These are phyloP conservation scores for Raphanus sativus DNA, from an alignment of 345 rosid species.

Conservation along the genomic window DNA sequence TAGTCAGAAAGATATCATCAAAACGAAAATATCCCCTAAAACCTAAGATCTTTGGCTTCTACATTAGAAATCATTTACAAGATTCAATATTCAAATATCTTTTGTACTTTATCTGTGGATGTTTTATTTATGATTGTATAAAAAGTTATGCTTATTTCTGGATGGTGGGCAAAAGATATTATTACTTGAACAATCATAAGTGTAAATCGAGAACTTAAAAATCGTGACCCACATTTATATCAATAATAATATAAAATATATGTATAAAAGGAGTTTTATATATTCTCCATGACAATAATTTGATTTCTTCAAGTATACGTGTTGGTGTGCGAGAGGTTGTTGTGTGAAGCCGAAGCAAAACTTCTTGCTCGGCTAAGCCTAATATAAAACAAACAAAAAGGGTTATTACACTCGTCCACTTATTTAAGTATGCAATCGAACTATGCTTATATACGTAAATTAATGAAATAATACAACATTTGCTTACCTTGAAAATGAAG, in stretches of 20 bases:
- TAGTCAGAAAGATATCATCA: background rate
- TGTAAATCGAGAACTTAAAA: constrained; percentile 30
- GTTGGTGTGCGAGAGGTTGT: constrained; percentile 55
- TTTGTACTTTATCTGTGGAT: constrained; percentile 38
- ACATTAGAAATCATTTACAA: constrained; percentile 4
- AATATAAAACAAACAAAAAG: constrained; percentile 41
- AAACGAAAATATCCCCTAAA: background rate
- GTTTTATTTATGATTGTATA: constrained; percentile 26
- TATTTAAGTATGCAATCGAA: constrained; percentile 19
- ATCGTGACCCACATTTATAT: constrained; percentile 45
- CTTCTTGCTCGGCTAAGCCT: constrained; percentile 51
- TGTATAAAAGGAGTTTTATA: constrained; percentile 20
- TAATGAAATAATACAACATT: constrained; percentile 15
- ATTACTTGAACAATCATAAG: constrained; percentile 21
- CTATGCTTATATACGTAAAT: constrained; percentile 21
- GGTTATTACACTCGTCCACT: constrained; percentile 27
- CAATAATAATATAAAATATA: background rate
- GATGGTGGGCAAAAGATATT: constrained; percentile 20
- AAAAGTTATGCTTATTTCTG: constrained; percentile 13
- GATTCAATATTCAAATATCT: constrained; percentile 35
- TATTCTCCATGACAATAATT: constrained; percentile 35
- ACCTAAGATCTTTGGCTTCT: constrained; percentile 12
- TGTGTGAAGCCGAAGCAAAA: constrained; percentile 91
- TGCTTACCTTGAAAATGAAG: constrained; percentile 43
- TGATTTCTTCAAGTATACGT: constrained; percentile 66